These are phyloP conservation scores for Fusarium anthophilum DNA, from an alignment of 2,329 filamentous ascomycete genomes.

Conservation along the genomic window DNA sequence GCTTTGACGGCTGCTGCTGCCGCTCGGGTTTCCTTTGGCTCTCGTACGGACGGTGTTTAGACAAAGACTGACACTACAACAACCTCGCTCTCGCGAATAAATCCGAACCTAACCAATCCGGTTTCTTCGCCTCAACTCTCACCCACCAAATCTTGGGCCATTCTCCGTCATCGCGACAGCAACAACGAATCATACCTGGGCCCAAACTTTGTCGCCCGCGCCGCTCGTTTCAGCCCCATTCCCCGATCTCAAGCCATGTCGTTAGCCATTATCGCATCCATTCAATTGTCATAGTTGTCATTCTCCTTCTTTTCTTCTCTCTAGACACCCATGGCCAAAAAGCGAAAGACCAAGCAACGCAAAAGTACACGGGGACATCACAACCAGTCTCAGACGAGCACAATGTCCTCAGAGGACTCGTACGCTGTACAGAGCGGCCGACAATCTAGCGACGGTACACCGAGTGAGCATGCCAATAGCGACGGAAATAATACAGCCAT, in stretches of 20 bases:
- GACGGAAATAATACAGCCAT: slow-evolving; percentile 49
- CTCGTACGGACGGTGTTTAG: background rate
- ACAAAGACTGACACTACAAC: background rate
- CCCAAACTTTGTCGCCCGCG: slow-evolving; percentile 20
- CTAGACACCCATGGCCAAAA: slow-evolving; percentile 48
- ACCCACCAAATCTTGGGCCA: background rate
- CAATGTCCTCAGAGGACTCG: slow-evolving; percentile 47
- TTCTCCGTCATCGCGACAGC: slow-evolving; percentile 2
- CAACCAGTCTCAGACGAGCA: slow-evolving; percentile 40
- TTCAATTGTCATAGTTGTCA: slow-evolving; percentile 20
- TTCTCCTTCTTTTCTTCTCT: background rate
- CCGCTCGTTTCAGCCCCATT: slow-evolving; percentile 29
- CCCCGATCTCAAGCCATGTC: slow-evolving; percentile 35
- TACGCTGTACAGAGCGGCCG: slow-evolving; percentile 42
- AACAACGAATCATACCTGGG: slow-evolving; percentile 1
- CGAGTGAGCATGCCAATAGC: slow-evolving; percentile 46
- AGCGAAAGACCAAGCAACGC: slow-evolving; percentile 44
- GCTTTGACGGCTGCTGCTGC: background rate
- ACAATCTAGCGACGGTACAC: slow-evolving; percentile 48
- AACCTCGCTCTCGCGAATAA: background rate
- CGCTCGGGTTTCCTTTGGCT: background rate
- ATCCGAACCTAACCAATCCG: background rate
- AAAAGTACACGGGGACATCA: slow-evolving; percentile 38
- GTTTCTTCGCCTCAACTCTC: background rate
- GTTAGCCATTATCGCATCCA: slow-evolving; percentile 19